A percentile compares a stretch with the other conserved stretches of the same genome.
These are phyloP conservation scores for Chytridium lagenaria DNA, from an alignment of 371 early-diverging fungal species.

Conservation along the genomic window DNA sequence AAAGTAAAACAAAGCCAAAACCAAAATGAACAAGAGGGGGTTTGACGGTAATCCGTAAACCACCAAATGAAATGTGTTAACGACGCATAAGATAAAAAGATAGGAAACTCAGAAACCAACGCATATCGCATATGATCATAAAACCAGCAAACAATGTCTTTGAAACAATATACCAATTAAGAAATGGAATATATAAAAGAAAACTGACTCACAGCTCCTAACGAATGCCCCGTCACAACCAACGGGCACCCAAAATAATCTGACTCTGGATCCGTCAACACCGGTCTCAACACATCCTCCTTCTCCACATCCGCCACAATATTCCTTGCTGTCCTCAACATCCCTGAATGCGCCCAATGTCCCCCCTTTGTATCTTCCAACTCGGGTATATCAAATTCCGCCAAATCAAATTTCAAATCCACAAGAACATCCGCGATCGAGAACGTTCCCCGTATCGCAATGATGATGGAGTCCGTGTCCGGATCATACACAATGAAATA, in stretches of 20 bases:
- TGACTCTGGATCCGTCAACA: constrained; percentile 24
- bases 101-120: too few relatives aligned
- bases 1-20: background rate
- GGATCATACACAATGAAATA: constrained; percentile 46
- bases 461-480: constrained; percentile 43
- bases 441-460: constrained; percentile 51
- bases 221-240: constrained; percentile 50
- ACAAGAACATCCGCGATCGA: constrained; percentile 48
- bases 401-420: constrained; percentile 47
- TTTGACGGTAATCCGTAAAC: too few relatives aligned
- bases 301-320: constrained; percentile 40
- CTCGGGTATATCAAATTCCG: constrained; percentile 29
- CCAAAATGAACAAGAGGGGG: too few relatives aligned
- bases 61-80: too few relatives aligned
- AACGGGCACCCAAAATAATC: constrained; percentile 36
- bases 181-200: background rate
- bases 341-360: constrained; percentile 45
- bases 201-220: constrained; percentile 38
- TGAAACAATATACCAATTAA: background rate
- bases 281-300: constrained; percentile 30
- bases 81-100: too few relatives aligned
- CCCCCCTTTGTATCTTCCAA: constrained; percentile 5
- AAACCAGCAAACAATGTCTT: too few relatives aligned
- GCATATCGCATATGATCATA: too few relatives aligned
- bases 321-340: constrained; percentile 46